Percentiles rank a stretch among this genome's conserved stretches.
These are phyloP conservation scores for Zasmidium cellare DNA, from an alignment of 2,329 filamentous ascomycete genomes.

Conservation along the genomic window DNA sequence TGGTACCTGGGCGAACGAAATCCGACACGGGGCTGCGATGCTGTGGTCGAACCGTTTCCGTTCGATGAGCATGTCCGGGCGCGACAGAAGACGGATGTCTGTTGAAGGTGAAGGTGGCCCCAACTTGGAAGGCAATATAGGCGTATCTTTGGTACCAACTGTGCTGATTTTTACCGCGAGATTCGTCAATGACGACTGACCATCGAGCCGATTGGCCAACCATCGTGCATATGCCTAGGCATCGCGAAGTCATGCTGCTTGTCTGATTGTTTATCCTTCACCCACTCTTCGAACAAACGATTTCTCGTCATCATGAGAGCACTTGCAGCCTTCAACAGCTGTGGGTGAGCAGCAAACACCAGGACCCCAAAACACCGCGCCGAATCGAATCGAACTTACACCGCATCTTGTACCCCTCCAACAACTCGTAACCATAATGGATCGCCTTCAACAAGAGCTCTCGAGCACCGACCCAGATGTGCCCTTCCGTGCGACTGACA, in stretches of 20 bases:
- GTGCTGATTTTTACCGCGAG: not conserved
- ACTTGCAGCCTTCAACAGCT: constrained; percentile 4
- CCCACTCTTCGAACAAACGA: not conserved
- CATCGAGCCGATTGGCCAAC: not conserved
- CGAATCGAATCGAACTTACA: not conserved
- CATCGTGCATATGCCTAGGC: not conserved
- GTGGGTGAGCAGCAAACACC: constrained; percentile 3
- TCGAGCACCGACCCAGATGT: constrained; percentile 60
- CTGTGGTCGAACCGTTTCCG: no score
- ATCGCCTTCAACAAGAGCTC: constrained; percentile 46
- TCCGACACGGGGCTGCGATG: no score
- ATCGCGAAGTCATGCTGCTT: not conserved
- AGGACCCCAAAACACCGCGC: not conserved
- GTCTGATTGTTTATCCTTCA: not conserved
- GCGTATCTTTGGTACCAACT: not conserved
- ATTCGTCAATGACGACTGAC: not conserved
- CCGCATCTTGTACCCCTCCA: not conserved
- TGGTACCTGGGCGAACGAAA: no score
- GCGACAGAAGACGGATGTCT: no score
- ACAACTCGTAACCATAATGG: constrained; percentile 11
- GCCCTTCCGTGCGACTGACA: constrained; percentile 72
- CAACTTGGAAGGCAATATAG: no score
- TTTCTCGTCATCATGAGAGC: constrained; percentile 2
- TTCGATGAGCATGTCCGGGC: no score
- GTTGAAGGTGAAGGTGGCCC: no score